Evolutionary conservation across 2,329 filamentous ascomycete species (phyloP).

Genomic region (Orbilia javanica): DNA sequence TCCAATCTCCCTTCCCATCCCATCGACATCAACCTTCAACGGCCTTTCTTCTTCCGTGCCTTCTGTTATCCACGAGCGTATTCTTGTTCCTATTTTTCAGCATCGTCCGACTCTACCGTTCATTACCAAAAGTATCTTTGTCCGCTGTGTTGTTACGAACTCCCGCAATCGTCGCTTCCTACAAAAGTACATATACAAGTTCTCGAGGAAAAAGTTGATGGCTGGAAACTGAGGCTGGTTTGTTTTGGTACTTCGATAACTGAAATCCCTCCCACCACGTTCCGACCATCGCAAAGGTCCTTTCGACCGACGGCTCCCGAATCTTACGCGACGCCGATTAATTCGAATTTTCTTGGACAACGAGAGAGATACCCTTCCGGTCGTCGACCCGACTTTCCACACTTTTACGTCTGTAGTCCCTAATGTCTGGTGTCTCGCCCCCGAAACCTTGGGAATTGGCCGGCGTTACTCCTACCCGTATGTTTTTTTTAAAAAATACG

Average conservation of each 20-base stretch:
- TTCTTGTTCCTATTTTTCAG: neutral
- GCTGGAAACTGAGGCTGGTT: slow-evolving; percentile 55
- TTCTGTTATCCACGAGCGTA: slow-evolving; percentile 9
- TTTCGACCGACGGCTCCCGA: slow-evolving; percentile 33
- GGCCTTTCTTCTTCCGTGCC: slow-evolving; percentile 11
- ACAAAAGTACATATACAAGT: slow-evolving; percentile 2
- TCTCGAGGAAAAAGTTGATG: slow-evolving; percentile 50
- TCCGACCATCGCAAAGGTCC: slow-evolving; percentile 46
- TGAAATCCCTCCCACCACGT: slow-evolving; percentile 13
- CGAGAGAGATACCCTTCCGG: slow-evolving; percentile 22
- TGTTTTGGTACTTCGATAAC: slow-evolving; percentile 54
- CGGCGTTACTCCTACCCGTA: slow-evolving; percentile 73
- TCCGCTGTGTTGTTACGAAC: slow-evolving; percentile 15
- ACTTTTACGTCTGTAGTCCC: slow-evolving; percentile 25
- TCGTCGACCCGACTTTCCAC: slow-evolving; percentile 21
- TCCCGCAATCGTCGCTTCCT: slow-evolving; percentile 25
- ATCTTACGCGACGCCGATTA: slow-evolving; percentile 27
- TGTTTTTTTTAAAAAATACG: slow-evolving; percentile 62
- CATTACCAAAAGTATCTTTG: neutral
- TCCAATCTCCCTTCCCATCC: slow-evolving; percentile 23
- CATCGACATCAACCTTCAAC: slow-evolving; percentile 57
- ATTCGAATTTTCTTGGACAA: slow-evolving; percentile 8
- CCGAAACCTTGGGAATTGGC: slow-evolving; percentile 97
- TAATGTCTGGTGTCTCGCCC: slow-evolving; percentile 78
- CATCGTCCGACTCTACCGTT: slow-evolving; percentile 6